Base-by-base conservation (phyloP, 768 basidiomycete species). In the Rossbeevera mucosa region DNA sequence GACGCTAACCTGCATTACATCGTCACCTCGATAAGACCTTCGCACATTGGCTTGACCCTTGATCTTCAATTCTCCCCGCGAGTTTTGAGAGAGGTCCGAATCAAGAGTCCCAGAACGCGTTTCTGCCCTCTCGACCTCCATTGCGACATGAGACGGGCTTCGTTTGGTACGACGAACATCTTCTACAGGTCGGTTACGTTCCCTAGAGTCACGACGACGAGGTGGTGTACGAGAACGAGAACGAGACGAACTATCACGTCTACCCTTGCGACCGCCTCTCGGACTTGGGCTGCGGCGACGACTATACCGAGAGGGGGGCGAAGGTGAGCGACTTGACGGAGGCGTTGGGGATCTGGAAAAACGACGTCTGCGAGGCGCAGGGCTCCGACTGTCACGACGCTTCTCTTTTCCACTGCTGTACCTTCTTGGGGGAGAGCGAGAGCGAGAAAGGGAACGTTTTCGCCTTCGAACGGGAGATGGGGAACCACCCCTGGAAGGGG, bases 21-120 rank as follows among this genome's bases (percentile, higher is more conserved):
- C 74, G 28, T 71, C 72, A 1, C 81, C 82, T 78, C 78, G 77
- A 66, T 76, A 81, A 64, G 74, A 78, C 55, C 76, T 80, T 58
- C 77, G 78, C 13, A 68, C 69, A 51, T 80, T 81, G 0, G 78
- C 78, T 8, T 88, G 86, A 12, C 88, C 88, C 63, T 85, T 86
- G 65, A 91, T 91, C 65, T 83, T 87, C 42, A 91, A 66, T 60
- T 86, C 86, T 7, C 76, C 75, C 22, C 56, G 60, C 21, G 66
- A 59, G 49, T 70, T 59, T 48, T 62, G 69, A 29, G 62, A 66
- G 18, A 71, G 65, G 46, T 71, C 59, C 28, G 57, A 58, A 38
- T 72, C 67, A 14, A 63, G 50, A 12, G 52, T 62, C 45, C 59
- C 65, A 9, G 60, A 55, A 26, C 50, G 64, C 16, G 51, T 50